phyloP scores from a whole-genome alignment of 2,329 filamentous ascomycete species.

The Fusarium miscanthi region DNA sequence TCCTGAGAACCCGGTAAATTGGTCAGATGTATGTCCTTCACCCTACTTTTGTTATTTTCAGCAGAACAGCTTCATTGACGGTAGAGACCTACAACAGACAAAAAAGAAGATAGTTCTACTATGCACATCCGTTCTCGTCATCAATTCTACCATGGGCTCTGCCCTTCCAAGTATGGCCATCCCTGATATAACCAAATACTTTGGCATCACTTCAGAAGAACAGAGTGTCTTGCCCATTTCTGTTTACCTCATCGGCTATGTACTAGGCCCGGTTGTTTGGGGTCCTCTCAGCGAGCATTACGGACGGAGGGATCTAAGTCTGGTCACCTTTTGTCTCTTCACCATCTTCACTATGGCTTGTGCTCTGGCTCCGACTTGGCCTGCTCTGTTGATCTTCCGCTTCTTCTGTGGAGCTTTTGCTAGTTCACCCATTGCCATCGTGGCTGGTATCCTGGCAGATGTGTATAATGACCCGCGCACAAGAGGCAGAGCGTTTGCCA shows the following conservation, averaged over 20 bases:
- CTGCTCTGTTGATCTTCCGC: constrained; percentile 65
- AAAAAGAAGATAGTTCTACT: constrained; percentile 67
- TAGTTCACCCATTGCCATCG: constrained; percentile 70
- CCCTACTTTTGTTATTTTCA: background rate
- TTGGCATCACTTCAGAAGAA: constrained; percentile 60
- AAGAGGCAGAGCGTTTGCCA: constrained; percentile 69
- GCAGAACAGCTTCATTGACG: background rate
- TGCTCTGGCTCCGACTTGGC: constrained; percentile 64
- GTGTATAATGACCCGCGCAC: constrained; percentile 64
- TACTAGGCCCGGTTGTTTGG: constrained; percentile 70
- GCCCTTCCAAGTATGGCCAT: constrained; percentile 73
- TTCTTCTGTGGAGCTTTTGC: constrained; percentile 65
- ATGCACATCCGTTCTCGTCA: constrained; percentile 67
- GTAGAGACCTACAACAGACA: constrained; percentile 47
- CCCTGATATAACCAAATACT: constrained; percentile 67
- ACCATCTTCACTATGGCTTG: constrained; percentile 65
- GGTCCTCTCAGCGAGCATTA: constrained; percentile 74
- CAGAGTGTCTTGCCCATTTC: constrained; percentile 69
- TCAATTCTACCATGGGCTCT: constrained; percentile 76
- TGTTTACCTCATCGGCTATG: constrained; percentile 72
- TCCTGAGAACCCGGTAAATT: constrained; percentile 65
- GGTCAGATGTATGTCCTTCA: constrained; percentile 51
- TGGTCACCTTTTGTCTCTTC: constrained; percentile 61
- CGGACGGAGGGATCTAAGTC: constrained; percentile 62
- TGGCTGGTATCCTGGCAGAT: constrained; percentile 73